Conservation (phyloP, 78 protist species). For the Andalucia godoyi region DNA sequence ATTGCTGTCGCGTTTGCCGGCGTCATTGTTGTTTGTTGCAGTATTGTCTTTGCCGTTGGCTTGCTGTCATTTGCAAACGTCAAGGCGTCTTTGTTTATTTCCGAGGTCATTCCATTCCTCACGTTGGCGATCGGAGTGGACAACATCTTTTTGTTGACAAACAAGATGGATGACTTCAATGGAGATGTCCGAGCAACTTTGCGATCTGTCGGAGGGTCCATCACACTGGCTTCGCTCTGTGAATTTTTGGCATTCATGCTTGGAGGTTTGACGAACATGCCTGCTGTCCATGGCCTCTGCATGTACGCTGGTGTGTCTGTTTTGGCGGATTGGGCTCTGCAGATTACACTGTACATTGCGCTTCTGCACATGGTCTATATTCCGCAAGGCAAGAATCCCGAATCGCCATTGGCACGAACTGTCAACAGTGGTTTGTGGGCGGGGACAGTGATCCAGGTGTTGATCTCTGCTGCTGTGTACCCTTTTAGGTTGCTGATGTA, state of each 20-base stretch:
- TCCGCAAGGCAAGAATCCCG: background rate
- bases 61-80: slow-evolving; percentile 8
- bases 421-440: background rate
- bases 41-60: slow-evolving; percentile 36
- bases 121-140: slow-evolving; percentile 71
- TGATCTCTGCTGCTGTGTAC: no score
- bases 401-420: background rate
- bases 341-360: slow-evolving; percentile 35
- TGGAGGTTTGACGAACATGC: slow-evolving; percentile 59
- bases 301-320: slow-evolving; percentile 46
- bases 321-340: slow-evolving; percentile 37
- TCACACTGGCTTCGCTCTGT: slow-evolving; percentile 49
- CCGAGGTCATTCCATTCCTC: slow-evolving; percentile 67
- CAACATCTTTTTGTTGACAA: slow-evolving; percentile 53
- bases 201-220: slow-evolving; percentile 45
- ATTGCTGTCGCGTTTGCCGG: slow-evolving; percentile 46
- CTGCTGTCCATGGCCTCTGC: slow-evolving; percentile 55
- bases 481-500: no score
- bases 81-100: slow-evolving; percentile 58
- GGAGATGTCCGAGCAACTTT: slow-evolving; percentile 23
- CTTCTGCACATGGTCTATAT: slow-evolving; percentile 32
- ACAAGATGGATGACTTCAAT: slow-evolving; percentile 26
- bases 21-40: slow-evolving; percentile 32
- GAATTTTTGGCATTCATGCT: slow-evolving; percentile 58
- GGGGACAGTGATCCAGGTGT: background rate